A percentile compares a stretch with the other conserved stretches of the same genome.
These are phyloP conservation scores for Westerdykella aurantiaca DNA, from an alignment of 2,329 filamentous ascomycete genomes.

Conservation along the genomic window DNA sequence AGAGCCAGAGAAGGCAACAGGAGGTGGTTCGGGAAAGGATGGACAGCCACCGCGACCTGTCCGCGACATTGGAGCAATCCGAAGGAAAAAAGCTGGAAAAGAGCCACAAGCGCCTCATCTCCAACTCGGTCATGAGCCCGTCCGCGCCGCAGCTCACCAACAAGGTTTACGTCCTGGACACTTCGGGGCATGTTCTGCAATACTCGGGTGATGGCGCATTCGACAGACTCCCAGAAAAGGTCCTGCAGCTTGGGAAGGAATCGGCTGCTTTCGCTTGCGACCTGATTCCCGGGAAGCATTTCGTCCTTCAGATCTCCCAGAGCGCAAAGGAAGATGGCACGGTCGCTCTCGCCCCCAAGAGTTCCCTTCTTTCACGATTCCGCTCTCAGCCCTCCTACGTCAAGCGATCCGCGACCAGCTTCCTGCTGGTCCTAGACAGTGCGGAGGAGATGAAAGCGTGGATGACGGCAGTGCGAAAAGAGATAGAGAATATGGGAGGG, in stretches of 20 bases:
- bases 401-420: slow-evolving; percentile 54
- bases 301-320: slow-evolving; percentile 71
- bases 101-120: slow-evolving; percentile 41
- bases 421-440: slow-evolving; percentile 67
- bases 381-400: slow-evolving; percentile 52
- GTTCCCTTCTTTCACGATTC: slow-evolving; percentile 61
- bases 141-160: slow-evolving; percentile 59
- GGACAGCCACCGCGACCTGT: slow-evolving; percentile 32
- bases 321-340: slow-evolving; percentile 55
- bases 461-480: slow-evolving; percentile 61
- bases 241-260: slow-evolving; percentile 64
- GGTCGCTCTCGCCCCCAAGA: slow-evolving; percentile 39
- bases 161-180: slow-evolving; percentile 67
- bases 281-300: slow-evolving; percentile 71
- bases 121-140: slow-evolving; percentile 39
- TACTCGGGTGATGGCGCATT: slow-evolving; percentile 65
- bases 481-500: slow-evolving; percentile 66
- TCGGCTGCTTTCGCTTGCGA: slow-evolving; percentile 78
- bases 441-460: slow-evolving; percentile 71
- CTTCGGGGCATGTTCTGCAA: slow-evolving; percentile 67
- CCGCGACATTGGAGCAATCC: slow-evolving; percentile 22
- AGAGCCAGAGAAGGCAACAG: slow-evolving; percentile 49
- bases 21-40: slow-evolving; percentile 36
- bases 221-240: slow-evolving; percentile 67
- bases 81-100: slow-evolving; percentile 33